Evolutionary conservation across 306 rosid species (phyloP).

Genomic region (Cucurbita argyrosperma): DNA sequence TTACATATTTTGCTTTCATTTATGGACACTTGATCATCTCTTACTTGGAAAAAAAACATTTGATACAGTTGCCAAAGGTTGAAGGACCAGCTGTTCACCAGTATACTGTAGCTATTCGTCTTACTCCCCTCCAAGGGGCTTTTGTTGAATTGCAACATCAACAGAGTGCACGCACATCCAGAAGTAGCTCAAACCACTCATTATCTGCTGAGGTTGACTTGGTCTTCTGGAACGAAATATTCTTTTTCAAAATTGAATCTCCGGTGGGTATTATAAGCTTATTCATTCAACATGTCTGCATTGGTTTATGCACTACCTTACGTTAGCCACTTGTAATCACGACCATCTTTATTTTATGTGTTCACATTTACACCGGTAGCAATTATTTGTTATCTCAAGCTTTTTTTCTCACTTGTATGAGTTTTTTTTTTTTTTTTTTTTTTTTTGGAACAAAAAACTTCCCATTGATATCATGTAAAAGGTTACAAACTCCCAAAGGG

Average conservation of each 20-base stretch:
- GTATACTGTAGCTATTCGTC: constrained; percentile 59
- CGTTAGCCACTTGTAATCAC: not conserved
- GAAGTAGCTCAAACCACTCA: constrained; percentile 41
- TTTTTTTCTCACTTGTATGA: not conserved
- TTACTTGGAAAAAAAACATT: constrained; percentile 5
- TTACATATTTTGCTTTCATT: not conserved
- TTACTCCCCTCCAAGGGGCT: constrained; percentile 38
- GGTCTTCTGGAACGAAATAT: constrained; percentile 87
- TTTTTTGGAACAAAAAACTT: no score
- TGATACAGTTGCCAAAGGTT: constrained; percentile 57
- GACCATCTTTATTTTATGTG: not conserved
- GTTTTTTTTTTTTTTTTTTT: not conserved
- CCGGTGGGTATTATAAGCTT: constrained; percentile 29
- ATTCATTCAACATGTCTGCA: not conserved
- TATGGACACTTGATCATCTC: not conserved
- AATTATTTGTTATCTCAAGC: not conserved
- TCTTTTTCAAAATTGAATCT: constrained; percentile 83
- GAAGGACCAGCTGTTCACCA: constrained; percentile 52
- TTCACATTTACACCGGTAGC: not conserved
- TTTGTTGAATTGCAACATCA: constrained; percentile 34
- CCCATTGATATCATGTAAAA: no score
- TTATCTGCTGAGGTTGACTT: constrained; percentile 43
- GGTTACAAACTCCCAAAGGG: no score
- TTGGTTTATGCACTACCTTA: not conserved
- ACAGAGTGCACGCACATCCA: constrained; percentile 86